phyloP scores from a whole-genome alignment of 306 rosid genomes.

The Casuarina cunninghamiana region DNA sequence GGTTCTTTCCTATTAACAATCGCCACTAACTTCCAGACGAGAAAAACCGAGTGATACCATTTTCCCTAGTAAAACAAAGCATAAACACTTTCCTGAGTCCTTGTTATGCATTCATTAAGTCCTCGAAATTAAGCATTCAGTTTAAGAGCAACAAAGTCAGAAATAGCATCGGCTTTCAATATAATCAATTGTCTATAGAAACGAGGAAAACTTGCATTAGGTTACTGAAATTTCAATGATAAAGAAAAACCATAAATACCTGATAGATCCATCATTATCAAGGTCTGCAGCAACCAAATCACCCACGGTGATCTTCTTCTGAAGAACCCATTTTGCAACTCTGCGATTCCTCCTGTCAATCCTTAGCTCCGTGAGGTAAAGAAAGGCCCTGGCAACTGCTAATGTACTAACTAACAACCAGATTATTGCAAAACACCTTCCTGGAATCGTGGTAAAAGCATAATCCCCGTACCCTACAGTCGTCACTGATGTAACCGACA shows the following conservation, averaged over 20 bases:
- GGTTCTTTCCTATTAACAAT: not conserved
- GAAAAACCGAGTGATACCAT: no score
- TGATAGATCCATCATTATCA: slow-evolving; percentile 72
- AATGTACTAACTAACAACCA: slow-evolving; percentile 74
- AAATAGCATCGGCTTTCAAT: not conserved
- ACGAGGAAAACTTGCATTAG: not conserved
- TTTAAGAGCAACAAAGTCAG: not conserved
- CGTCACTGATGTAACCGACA: slow-evolving; percentile 70
- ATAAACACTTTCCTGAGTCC: not conserved
- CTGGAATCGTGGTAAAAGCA: slow-evolving; percentile 45
- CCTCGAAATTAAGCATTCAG: not conserved
- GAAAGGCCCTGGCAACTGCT: slow-evolving; percentile 64
- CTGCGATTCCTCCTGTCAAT: slow-evolving; percentile 63
- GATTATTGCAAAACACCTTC: slow-evolving; percentile 63
- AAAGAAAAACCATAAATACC: slow-evolving; percentile 38
- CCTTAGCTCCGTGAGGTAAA: slow-evolving; percentile 64
- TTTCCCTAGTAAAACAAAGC: not conserved
- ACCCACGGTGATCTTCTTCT: slow-evolving; percentile 60
- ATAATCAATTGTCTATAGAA: not conserved
- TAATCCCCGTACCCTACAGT: slow-evolving; percentile 77
- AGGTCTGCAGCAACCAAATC: slow-evolving; percentile 73
- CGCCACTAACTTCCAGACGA: not conserved
- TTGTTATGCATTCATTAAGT: not conserved
- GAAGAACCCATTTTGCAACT: slow-evolving; percentile 57
- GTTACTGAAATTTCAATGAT: not conserved